These are phyloP conservation scores for Bullera alba DNA, from an alignment of 768 basidiomycete genomes.

Conservation along the genomic window DNA sequence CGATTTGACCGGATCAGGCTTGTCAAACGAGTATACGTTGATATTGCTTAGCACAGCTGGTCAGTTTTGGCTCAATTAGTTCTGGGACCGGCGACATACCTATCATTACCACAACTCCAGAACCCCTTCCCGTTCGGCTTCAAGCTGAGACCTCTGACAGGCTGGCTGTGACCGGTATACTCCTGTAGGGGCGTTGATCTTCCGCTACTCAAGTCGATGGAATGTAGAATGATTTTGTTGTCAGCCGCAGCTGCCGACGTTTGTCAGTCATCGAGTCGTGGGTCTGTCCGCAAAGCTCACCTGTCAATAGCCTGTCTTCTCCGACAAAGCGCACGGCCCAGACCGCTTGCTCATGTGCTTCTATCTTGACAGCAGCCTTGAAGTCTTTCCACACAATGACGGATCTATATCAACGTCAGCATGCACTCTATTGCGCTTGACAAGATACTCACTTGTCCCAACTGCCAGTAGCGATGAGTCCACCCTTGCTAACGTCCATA, in stretches of 20 bases:
- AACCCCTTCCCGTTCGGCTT: constrained; percentile 71
- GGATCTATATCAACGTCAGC: constrained; percentile 46
- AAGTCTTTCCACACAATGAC: constrained; percentile 91
- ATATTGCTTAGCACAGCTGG: constrained; percentile 59
- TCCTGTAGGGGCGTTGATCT: constrained; percentile 58
- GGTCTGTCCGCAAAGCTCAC: constrained; percentile 47
- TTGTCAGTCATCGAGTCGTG: neutral
- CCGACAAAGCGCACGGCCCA: constrained; percentile 84
- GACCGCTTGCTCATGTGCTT: constrained; percentile 82
- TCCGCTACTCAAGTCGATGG: constrained; percentile 50
- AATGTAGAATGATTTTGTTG: constrained; percentile 85
- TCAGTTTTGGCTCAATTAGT: neutral
- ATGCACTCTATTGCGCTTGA: neutral
- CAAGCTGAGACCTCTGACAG: constrained; percentile 75
- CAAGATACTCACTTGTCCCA: constrained; percentile 76
- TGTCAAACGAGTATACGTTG: constrained; percentile 76
- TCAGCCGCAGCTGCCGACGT: constrained; percentile 72
- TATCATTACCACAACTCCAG: constrained; percentile 92
- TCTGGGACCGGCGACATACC: constrained; percentile 50
- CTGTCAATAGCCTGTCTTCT: constrained; percentile 71
- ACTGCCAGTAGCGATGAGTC: constrained; percentile 82
- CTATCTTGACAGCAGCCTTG: constrained; percentile 62
- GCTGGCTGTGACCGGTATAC: constrained; percentile 80
- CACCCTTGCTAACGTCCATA: constrained; percentile 62
- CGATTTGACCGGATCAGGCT: constrained; percentile 58